Evolutionary conservation across 2,329 filamentous ascomycete species (phyloP), one percentile per base, ranked within the genome.

Genomic region (Alternaria panax): DNA sequence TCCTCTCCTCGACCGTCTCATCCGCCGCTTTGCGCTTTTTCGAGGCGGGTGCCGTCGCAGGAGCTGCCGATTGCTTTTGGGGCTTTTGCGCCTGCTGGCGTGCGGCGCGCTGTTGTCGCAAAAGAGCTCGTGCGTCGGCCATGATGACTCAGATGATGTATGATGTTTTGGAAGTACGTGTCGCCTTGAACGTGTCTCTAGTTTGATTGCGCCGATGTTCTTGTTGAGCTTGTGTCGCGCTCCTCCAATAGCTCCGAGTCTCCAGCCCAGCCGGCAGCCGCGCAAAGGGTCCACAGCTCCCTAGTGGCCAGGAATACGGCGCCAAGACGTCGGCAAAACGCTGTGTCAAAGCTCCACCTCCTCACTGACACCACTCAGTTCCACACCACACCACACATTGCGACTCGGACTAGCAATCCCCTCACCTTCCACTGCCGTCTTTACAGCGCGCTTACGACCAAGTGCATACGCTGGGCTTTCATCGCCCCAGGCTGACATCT

Each of bases 41-140:
- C 36, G 75, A 74, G 3, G 59, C 57, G 8, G 74, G 69, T 27
- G 67, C 71, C 22, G 71, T 57, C 28, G 73, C 67, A n/a, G 73
- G 73, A 20, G 69, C 68, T 22, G 71, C 56, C 27, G 73, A 72
- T 48, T 64, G 67, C 61, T 70, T 76, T 57, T 68, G 70, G 22
- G 70, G 66, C 51, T 65, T 68, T 54, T 72, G 73, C 50, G 70
- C 64, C 54, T 75, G 75, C 43, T 77, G 73, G 41, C 76, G 71
- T 43, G 75, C 72, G 54, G 76, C 76, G 18, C 76, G 74, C 62
- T 79, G 74, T 65, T 78, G 74, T 55, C 76, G 76, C 41, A 79
- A 72, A 57, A 79, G 46, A 12, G 77, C 69, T 45, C 77, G 75
- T 30, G 75, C 76, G 67, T 79, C 76, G 9, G 77, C 76, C 77